These are phyloP conservation scores for Neckera pumila DNA, from an alignment of 225 moss, liverwort and hornwort species.

Conservation along the genomic window DNA sequence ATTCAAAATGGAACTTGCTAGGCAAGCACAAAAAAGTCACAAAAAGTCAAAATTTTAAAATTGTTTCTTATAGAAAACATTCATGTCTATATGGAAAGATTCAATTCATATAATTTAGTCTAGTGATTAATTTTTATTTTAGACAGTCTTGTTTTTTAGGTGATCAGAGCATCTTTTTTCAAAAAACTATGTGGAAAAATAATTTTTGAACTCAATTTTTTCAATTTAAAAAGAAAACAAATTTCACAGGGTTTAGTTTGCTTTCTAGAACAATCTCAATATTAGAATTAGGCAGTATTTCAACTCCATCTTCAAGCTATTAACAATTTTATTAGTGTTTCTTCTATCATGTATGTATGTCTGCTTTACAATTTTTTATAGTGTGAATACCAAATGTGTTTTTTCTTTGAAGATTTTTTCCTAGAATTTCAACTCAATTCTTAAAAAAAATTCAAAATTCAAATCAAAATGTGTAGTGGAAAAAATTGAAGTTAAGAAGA, in stretches of 20 bases:
- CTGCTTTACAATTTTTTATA: accelerated
- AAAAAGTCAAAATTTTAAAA: not conserved
- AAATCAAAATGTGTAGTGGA: accelerated
- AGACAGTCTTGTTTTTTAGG: not conserved
- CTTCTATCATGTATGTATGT: accelerated
- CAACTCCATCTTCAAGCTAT: not conserved
- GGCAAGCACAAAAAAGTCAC: not conserved
- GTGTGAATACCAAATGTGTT: accelerated
- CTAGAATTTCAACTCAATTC: not conserved
- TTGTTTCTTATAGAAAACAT: not conserved
- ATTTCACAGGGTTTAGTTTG: accelerated
- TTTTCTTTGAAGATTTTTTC: not conserved
- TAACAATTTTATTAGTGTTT: not conserved
- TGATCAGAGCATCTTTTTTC: not conserved
- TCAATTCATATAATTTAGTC: not conserved
- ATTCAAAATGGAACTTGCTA: accelerated
- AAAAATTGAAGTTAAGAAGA: not conserved
- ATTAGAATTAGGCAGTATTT: accelerated
- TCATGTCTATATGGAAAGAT: not conserved
- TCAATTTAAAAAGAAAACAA: accelerated
- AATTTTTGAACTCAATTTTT: not conserved
- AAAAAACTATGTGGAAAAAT: not conserved
- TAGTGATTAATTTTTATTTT: not conserved
- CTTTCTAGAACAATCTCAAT: accelerated
- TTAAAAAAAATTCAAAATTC: not conserved